phyloP scores from a whole-genome alignment of 2,329 filamentous ascomycete species.

The Podosphaera fusca region DNA sequence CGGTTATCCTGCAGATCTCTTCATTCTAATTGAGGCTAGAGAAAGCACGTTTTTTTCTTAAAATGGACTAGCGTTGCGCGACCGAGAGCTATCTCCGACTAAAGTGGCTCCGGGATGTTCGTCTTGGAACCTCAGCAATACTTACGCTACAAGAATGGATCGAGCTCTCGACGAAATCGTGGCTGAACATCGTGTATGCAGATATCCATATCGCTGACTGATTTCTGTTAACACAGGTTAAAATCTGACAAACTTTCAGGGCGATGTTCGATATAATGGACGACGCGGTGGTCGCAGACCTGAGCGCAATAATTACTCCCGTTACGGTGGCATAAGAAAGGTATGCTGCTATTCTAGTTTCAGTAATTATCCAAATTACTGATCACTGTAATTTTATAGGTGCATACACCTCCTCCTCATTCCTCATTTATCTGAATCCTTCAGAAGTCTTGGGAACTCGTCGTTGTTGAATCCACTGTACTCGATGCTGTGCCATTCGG shows the following conservation, averaged over 20 bases:
- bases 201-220: too few relatives aligned
- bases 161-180: conserved; percentile 42
- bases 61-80: too few relatives aligned
- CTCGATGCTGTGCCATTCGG: conserved; percentile 8
- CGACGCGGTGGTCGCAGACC: conserved; percentile 15
- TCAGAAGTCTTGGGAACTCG: conserved; percentile 6
- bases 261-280: conserved; percentile 13
- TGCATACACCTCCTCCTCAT: conserved; percentile 17
- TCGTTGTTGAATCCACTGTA: neutral
- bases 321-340: conserved; percentile 71
- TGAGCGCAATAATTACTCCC: conserved; percentile 30
- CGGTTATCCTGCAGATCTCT: too few relatives aligned
- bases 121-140: too few relatives aligned
- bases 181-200: conserved; percentile 31
- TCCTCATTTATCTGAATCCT: conserved; percentile 13
- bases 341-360: conserved; percentile 21
- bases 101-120: too few relatives aligned
- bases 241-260: neutral
- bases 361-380: neutral
- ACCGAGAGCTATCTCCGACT: too few relatives aligned
- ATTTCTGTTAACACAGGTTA: neutral
- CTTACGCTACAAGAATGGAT: conserved; percentile 24
- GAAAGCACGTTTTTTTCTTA: too few relatives aligned
- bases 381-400: conserved; percentile 9
- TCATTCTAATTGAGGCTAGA: too few relatives aligned